Evolutionary conservation across 768 basidiomycete genomes (phyloP), one percentile per base, ranked within the genome.

Genomic region (Lentinula sp.): DNA sequence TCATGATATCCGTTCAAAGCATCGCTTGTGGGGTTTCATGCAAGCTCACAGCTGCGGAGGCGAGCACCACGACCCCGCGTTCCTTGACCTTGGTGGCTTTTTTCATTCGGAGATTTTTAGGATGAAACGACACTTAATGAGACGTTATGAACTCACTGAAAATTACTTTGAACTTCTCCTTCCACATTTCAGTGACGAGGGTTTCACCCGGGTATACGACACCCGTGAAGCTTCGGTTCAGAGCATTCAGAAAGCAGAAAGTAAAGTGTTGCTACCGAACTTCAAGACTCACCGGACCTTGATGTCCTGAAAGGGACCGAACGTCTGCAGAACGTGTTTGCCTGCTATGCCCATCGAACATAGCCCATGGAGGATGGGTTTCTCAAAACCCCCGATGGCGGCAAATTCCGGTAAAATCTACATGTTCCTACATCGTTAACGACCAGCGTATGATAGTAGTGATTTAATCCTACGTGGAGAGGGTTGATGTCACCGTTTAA

Each of bases 171-270:
- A 81, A 73, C 2, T 88, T 91, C 67, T 97, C 94, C 72, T 95
- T 97, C 97, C 97, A 99, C 96, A 98, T 98, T 71, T 93, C 87
- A 0, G 96, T 99, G 13, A 94, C 79, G 57, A 98, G 81, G 1
- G 96, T 98, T 74, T 98, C 95, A 0, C 95, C 96, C 2, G 96
- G 97, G 70, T 89, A 95, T 23, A 98, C 93, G 2, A 93, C 86
- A 3, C 93, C 94, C 0, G 90, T 85, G 73, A 98, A 96, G 37
- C 90, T 90, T 63, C n/a, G 32, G 23, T 23, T 45, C 28, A 13
- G 50, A 37, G 37, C 42, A 13, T 18, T 50, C 18, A 39, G 39
- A 50, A 37, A 32, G 28, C 18, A 39, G 39, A 50, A 37, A 32
- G 28, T 8, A 32, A n/a, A 8, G 3, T 43, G 33, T 43, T 3